A percentile compares a stretch with the other conserved stretches of the same genome.
Conservation (phyloP, 148 eudicot species). For the Pharnaceum exiguum region DNA sequence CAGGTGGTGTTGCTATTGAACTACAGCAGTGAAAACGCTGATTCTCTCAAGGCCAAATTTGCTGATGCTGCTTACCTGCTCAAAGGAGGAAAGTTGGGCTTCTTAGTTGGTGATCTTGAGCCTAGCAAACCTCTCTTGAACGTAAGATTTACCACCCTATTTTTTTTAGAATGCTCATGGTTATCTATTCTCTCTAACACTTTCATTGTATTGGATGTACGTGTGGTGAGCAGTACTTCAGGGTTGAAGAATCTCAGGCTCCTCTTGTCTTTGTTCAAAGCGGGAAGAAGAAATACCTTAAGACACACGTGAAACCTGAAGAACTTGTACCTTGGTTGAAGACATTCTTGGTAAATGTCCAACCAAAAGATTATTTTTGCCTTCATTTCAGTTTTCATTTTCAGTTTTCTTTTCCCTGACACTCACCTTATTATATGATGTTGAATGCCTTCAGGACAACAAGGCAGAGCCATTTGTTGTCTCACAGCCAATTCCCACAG, state of each 20-base stretch:
- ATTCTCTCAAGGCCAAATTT: constrained; percentile 27
- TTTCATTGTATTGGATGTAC: not conserved
- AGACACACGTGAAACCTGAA: constrained; percentile 22
- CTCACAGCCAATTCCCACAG: constrained; percentile 35
- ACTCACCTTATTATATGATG: not conserved
- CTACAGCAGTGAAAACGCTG: constrained; percentile 22
- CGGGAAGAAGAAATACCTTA: constrained; percentile 26
- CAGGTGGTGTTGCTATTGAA: constrained; percentile 36
- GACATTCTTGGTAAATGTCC: constrained; percentile 23
- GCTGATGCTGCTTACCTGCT: constrained; percentile 31
- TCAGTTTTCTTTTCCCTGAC: not conserved
- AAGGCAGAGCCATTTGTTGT: constrained; percentile 23
- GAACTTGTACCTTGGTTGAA: constrained; percentile 38
- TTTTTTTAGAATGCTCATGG: not conserved
- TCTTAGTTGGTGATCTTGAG: constrained; percentile 32
- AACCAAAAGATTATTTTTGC: not conserved
- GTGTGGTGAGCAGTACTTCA: constrained; percentile 19
- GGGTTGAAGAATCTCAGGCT: constrained; percentile 16
- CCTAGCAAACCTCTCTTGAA: constrained; percentile 20
- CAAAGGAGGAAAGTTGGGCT: constrained; percentile 28
- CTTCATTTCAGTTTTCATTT: no score
- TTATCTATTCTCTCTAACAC: not conserved
- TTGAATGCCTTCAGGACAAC: constrained; percentile 26
- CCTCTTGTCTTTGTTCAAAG: constrained; percentile 28
- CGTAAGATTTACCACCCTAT: constrained; percentile 3